These are phyloP conservation scores for Juglanconis juglandina DNA, from an alignment of 2,329 filamentous ascomycete genomes.

Conservation along the genomic window DNA sequence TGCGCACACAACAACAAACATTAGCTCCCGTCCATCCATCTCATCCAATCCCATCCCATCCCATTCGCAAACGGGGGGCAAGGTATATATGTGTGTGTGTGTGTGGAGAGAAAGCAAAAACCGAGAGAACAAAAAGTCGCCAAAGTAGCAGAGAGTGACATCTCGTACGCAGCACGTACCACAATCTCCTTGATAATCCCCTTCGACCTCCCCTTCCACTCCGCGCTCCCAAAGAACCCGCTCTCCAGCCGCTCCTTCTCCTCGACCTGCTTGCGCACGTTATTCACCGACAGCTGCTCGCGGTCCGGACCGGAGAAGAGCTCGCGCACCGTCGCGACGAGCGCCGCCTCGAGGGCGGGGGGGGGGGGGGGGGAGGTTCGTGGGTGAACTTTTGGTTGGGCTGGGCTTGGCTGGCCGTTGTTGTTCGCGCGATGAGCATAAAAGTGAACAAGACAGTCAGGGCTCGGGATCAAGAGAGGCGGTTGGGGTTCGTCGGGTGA, in stretches of 20 bases:
- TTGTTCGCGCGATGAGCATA: no score
- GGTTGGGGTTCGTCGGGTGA: no score
- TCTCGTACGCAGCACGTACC: conserved; percentile 37
- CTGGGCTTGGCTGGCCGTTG: no score
- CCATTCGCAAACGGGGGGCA: not conserved
- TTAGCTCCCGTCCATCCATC: not conserved
- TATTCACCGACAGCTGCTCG: conserved; percentile 53
- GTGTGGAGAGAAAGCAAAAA: not conserved
- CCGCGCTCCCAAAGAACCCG: conserved; percentile 45
- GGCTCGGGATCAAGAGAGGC: no score
- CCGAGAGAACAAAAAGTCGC: not conserved
- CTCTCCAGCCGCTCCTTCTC: conserved; percentile 44
- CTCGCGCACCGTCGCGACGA: conserved; percentile 44
- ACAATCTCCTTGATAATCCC: conserved; percentile 50
- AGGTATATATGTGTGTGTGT: not conserved
- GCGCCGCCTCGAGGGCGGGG: conserved; percentile 39
- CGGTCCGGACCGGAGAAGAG: conserved; percentile 41
- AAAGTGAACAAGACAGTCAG: no score
- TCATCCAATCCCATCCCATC: no score
- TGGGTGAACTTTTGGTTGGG: not conserved
- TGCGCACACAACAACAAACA: conserved; percentile 1
- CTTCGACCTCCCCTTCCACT: conserved; percentile 61
- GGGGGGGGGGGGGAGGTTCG: not conserved
- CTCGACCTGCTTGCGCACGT: conserved; percentile 51
- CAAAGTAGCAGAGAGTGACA: not conserved